Evolutionary conservation across 345 rosid species (phyloP), one percentile per base, ranked within the genome.

Genomic region (Gossypium ekmanianum): DNA sequence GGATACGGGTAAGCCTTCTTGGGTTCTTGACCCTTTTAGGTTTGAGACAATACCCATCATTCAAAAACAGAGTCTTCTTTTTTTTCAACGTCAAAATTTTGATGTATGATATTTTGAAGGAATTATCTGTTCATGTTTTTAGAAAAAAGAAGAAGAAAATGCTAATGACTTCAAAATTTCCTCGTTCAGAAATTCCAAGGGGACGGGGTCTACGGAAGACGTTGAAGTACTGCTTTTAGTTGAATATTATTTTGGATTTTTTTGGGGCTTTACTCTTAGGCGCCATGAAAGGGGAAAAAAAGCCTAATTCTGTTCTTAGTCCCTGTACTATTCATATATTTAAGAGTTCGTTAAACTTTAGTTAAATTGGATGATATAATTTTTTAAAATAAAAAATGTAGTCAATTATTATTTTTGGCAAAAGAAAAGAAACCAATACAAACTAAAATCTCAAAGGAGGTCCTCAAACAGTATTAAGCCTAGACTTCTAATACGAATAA

Each of bases 21-120:
- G 81, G 66, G 76, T 22, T 84, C 88, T 80, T 54, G 86, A 78
- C 34, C 88, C 87, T 75, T 97, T 89, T 52, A 84, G 83, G 84
- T 89, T 92, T 57, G 93, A 82, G 51, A 82, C 59, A 73, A 84
- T 41, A 82, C 86, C 91, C 97, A 86, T 85, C 77, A 75, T 75
- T 29, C 68, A 8, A 79, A 75, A 69, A 41, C 73, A 56, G 18
- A 9, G 56, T 9, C 44, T 59, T 8, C 26, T 22, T 34, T 3
- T 34, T 34, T 34, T 34, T 34, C 1, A 34, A 34, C 41, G 41
- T 34, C 41, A 34, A 34, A 34, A 34, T 34, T 34, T 34, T 5
- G 41, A 34, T 34, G 41, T 34, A 1, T 4, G 7, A 34, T 4
- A 4, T 1, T 34, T 34, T 34, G 41, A 34, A 34, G 61, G 61